Base-by-base conservation (phyloP, 2,329 filamentous ascomycete species). In the Zasmidium cellare region DNA sequence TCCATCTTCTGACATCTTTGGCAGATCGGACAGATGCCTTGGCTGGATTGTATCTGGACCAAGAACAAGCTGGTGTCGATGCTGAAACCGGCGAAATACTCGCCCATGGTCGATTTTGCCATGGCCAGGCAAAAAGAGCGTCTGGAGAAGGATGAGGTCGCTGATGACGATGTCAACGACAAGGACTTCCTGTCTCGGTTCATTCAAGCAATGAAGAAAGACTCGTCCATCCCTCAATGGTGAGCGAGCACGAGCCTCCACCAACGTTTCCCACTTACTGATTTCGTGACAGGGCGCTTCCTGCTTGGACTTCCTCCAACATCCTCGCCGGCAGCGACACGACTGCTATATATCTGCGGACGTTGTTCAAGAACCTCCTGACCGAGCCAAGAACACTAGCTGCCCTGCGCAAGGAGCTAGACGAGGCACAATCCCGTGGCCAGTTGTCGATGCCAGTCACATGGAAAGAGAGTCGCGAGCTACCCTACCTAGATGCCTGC, bases 121-220 rank as follows among this genome's bases (percentile, higher is more conserved):
- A 19, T 22, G 18, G 45, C 11, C n/a, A 47, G 45, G 23, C 18
- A 19, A 14, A 19, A 20, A 18, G 45, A 47, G 18, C 45, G 45
- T 47, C 18, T 47, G 11, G 45, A 47, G 9, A 23, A 19, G 18
- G 19, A 22, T 19, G 18, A 20, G 16, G 3, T 20, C 5, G 45
- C 9, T 5, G 45, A 47, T 22, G 12, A 20, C 5, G 45, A 47
- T 28, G 25, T 28, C 25, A 28, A 28, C 11, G 25, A 68, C 46
- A 63, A 63, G 9, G 66, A 70, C 58, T 70, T 70, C 53, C 52
- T 69, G 7, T 69, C 67, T 3, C 63, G 66, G 19, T 70, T 69
- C 52, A 56, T 69, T 28, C 25, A 28, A 60, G 58, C 11, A 52
- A 67, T 19, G 61, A 67, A 47, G 60, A 68, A 48, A 62, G 68